Conservation (phyloP, 78 protist genomes). For the Speleostelium caveatum region DNA sequence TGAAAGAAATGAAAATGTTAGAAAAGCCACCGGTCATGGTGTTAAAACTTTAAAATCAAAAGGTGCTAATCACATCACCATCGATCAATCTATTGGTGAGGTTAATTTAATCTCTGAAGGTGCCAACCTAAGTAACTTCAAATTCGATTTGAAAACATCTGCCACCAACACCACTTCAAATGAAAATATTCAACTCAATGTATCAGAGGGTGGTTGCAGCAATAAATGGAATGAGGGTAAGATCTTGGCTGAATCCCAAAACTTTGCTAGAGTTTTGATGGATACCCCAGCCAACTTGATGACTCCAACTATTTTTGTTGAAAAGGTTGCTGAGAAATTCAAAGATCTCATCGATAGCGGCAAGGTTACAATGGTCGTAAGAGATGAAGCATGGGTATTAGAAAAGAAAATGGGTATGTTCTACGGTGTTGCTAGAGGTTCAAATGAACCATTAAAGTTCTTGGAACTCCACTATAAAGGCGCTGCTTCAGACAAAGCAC, state of each 20-base stretch:
- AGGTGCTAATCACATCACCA: conserved; percentile 40
- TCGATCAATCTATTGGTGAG: conserved; percentile 52
- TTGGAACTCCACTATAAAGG: conserved; percentile 70
- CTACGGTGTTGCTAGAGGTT: conserved; percentile 61
- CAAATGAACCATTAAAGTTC: conserved; percentile 56
- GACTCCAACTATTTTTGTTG: conserved; percentile 67
- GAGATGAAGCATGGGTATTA: conserved; percentile 70
- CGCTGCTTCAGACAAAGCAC: neutral
- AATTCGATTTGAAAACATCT: conserved; percentile 37
- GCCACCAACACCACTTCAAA: neutral
- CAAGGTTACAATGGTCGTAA: conserved; percentile 45
- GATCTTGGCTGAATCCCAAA: conserved; percentile 58
- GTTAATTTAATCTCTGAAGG: conserved; percentile 39
- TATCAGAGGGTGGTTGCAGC: neutral
- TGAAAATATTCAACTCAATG: conserved; percentile 6
- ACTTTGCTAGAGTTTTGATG: conserved; percentile 66
- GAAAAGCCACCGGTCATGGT: conserved; percentile 59
- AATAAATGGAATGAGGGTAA: conserved; percentile 38
- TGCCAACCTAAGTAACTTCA: conserved; percentile 37
- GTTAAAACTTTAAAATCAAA: conserved; percentile 50
- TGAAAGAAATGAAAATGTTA: conserved; percentile 21
- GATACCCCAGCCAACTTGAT: conserved; percentile 77
- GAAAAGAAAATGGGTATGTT: conserved; percentile 84
- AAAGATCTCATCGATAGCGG: conserved; percentile 22
- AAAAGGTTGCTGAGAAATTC: conserved; percentile 25